These are phyloP conservation scores for Ambrosia hybrid DNA, from an alignment of 140 eudicot genomes.

Conservation along the genomic window DNA sequence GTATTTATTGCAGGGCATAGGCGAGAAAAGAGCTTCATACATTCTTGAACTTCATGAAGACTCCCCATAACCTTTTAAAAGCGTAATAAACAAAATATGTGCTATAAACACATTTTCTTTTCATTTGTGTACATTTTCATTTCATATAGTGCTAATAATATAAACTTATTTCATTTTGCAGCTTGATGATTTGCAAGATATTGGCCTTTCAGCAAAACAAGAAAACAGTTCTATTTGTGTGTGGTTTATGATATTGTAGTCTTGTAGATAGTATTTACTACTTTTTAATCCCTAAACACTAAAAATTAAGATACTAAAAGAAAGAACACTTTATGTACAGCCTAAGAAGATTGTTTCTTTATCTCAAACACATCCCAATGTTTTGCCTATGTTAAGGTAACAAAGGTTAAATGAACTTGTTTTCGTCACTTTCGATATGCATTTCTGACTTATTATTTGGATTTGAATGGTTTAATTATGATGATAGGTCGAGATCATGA, in stretches of 20 bases:
- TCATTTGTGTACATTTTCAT: neutral
- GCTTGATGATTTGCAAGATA: slow-evolving; percentile 80
- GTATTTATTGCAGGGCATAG: slow-evolving; percentile 62
- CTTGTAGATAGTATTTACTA: neutral
- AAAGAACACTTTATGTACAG: neutral
- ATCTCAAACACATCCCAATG: neutral
- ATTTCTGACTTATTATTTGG: neutral
- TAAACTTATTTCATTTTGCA: slow-evolving; percentile 30
- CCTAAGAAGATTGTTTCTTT: neutral
- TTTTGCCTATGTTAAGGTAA: too few species aligned
- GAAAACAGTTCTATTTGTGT: slow-evolving; percentile 29
- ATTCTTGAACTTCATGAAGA: slow-evolving; percentile 80
- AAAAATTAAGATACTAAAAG: neutral
- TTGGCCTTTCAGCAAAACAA: slow-evolving; percentile 93
- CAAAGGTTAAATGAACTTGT: too few species aligned
- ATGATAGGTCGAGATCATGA: slow-evolving; percentile 67
- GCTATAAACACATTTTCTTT: neutral
- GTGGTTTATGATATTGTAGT: neutral
- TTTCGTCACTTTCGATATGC: neutral
- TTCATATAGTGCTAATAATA: slow-evolving; percentile 5
- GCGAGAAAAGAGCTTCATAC: slow-evolving; percentile 82
- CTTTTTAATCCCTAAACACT: neutral
- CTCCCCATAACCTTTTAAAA: slow-evolving; percentile 83
- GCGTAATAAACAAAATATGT: slow-evolving; percentile 43
- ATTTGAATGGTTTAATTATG: neutral